Base-by-base conservation (phyloP, 1,284 basidiomycete genomes). In the Kwoniella shivajii region DNA sequence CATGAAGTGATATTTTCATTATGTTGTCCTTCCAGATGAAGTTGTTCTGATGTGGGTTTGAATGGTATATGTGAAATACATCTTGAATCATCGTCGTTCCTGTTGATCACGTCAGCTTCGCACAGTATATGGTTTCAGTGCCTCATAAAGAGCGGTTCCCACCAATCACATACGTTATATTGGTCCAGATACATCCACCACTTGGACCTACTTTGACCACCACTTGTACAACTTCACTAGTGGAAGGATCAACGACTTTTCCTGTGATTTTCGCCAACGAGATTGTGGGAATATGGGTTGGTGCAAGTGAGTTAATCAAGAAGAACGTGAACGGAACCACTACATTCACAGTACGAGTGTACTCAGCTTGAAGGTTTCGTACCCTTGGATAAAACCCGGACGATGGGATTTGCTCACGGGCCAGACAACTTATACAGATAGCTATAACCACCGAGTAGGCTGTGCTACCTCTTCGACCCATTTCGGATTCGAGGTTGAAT, bases 121-220 rank as follows among this genome's bases (percentile, higher is more conserved):
- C 9, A 39, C 20, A 6, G 10, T 14, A 10, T 6, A 39, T 20
- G 11, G 38, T 39, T 45, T 13, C 10, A 45, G 1, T 16, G 27
- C 2, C 10, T 13, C 26, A n/a, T 44, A 30, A 14, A 16, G 13
- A 27, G n/a, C 9, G 16, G 14, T 9, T 16, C 5, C 4, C 4
- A 44, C 11, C 7, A 34, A 29, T 13, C 27, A 45, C 51, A n/a
- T 7, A 53, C 51, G 51, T 53, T n/a, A 44, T 30, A 36, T 53
- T 53, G 2, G 34, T 45, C 42, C 42, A 53, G 10, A 53, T 30
- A 14, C 51, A 53, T n/a, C 51, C 51, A 14, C 51, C 51, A 11
- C 20, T 26, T 3, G 51, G 51, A 38, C 51, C 51, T 14, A 46
- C 51, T 20, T 24, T 45, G 4, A 53, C 34, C 30, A 20, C 18